A percentile compares a stretch with the other conserved stretches of the same genome.
phyloP scores from a whole-genome alignment of 1,284 basidiomycete genomes.

The Phenoliferia sp. region DNA sequence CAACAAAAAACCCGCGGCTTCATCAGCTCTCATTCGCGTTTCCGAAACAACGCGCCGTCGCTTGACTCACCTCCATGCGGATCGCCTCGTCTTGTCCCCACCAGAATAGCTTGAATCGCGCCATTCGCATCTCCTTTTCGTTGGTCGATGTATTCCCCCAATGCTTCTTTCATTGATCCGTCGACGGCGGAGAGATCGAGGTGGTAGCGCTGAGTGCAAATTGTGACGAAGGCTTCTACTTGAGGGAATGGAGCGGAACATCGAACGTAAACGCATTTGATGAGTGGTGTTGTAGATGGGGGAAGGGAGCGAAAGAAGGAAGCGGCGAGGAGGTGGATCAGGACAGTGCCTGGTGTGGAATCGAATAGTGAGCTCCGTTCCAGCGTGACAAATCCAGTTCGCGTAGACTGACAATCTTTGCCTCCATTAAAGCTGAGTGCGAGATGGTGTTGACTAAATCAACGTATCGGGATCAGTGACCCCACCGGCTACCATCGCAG shows the following conservation, averaged over 20 bases:
- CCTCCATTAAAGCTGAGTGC: constrained; percentile 91
- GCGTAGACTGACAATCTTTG: constrained; percentile 77
- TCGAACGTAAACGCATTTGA: constrained; percentile 69
- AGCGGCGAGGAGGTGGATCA: constrained; percentile 82
- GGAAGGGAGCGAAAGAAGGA: constrained; percentile 51
- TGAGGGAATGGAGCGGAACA: constrained; percentile 78
- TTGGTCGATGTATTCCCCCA: constrained; percentile 64
- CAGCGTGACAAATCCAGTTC: not conserved
- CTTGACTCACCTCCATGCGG: constrained; percentile 85
- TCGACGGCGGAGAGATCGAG: constrained; percentile 72
- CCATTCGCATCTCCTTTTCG: constrained; percentile 30
- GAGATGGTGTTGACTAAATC: constrained; percentile 15
- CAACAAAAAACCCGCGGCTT: no score
- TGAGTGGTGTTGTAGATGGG: constrained; percentile 34
- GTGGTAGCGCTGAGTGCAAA: constrained; percentile 62
- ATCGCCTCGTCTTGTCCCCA: constrained; percentile 52
- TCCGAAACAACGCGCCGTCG: not conserved
- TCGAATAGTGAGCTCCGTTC: not conserved
- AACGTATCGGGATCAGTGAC: not conserved
- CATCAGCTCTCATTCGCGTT: not conserved
- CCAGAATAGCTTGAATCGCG: constrained; percentile 45
- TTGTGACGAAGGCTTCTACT: constrained; percentile 77
- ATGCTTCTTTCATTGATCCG: constrained; percentile 75
- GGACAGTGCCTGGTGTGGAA: constrained; percentile 72
- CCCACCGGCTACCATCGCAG: not conserved